A percentile compares a stretch with the other conserved stretches of the same genome.
Conservation (phyloP, 129 eudicot genomes). For the Lactuca sativa region DNA sequence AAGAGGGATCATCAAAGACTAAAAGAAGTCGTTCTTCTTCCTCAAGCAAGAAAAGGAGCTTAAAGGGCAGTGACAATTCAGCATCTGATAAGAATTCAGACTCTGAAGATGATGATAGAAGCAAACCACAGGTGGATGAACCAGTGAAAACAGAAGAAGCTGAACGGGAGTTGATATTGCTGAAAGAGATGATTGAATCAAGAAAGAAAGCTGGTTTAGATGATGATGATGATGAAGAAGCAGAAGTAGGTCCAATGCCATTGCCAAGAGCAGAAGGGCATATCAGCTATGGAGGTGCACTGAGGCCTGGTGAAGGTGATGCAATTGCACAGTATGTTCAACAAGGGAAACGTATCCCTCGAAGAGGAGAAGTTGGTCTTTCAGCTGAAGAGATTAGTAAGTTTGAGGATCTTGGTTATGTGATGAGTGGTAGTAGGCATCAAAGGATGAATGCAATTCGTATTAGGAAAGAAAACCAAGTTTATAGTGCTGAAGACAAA, state of each 20-base stretch:
- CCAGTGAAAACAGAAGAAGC: slow-evolving; percentile 29
- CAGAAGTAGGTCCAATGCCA: slow-evolving; percentile 86
- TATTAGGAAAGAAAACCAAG: slow-evolving; percentile 98
- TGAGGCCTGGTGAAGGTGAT: slow-evolving; percentile 99
- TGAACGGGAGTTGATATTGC: slow-evolving; percentile 42
- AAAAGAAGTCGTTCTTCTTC: slow-evolving; percentile 30
- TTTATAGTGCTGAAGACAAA: slow-evolving; percentile 97
- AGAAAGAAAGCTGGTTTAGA: slow-evolving; percentile 54
- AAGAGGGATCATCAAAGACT: slow-evolving; percentile 36
- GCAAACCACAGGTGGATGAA: slow-evolving; percentile 34
- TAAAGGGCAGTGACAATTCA: slow-evolving; percentile 36
- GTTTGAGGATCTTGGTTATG: slow-evolving; percentile 89
- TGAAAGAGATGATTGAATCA: slow-evolving; percentile 64
- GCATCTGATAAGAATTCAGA: slow-evolving; percentile 34
- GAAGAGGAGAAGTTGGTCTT: slow-evolving; percentile 98
- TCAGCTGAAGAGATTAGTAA: slow-evolving; percentile 91
- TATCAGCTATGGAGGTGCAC: slow-evolving; percentile 97
- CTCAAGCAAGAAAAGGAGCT: slow-evolving; percentile 51
- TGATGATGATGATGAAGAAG: slow-evolving; percentile 35
- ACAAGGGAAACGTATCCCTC: slow-evolving; percentile 98
- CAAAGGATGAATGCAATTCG: slow-evolving; percentile 99
- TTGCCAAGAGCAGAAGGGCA: slow-evolving; percentile 96
- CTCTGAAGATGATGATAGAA: slow-evolving; percentile 33
- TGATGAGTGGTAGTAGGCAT: slow-evolving; percentile 99
- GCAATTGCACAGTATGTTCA: slow-evolving; percentile 98